Evolutionary conservation across 441 rosid species (phyloP), one percentile per base, ranked within the genome.

Genomic region (Eutrema salsugineum): DNA sequence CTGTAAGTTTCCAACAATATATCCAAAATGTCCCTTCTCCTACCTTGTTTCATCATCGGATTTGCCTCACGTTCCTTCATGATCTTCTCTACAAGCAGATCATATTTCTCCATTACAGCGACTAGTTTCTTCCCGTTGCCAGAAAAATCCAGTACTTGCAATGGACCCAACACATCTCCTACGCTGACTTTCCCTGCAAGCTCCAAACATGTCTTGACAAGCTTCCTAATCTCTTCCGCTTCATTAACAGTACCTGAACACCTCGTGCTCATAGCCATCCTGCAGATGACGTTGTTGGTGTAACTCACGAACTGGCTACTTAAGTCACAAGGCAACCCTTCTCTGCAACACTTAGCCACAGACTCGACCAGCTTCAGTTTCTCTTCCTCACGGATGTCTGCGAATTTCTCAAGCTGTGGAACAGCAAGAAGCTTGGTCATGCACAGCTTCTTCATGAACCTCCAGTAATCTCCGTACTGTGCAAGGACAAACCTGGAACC

Each of bases 161-260:
- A 59, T n/a, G 92, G 94, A 15, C 96, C 96, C 73, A 90, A 84
- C 24, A 87, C 80, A 50, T 88, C 94, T 6, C 88, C 92, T 2
- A 84, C 72, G 70, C 80, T 73, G 39, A 90, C 56, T 78, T 81
- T 88, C 43, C 90, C 88, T 0, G 85, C 86, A 55, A 87, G 84
- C 53, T 73, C 53, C 75, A 88, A 72, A 56, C 84, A 81, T 33
- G 85, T 80, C 76, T 53, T 73, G 11, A 88, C 56, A 22, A 75
- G 47, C 72, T 73, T 16, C 67, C 79, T 69, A 14, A 85, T 72
- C 74, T 81, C 87, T 17, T 72, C 53, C 1, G 87, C 89, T 38
- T 84, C 82, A 8, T 75, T 32, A 15, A 44, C 58, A 15, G 32
- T 77, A 46, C 73, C 81, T 0, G 88, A 83, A 72, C 85, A 85